Conservation (phyloP, 331 rosid species). For the Ulmus americana region DNA sequence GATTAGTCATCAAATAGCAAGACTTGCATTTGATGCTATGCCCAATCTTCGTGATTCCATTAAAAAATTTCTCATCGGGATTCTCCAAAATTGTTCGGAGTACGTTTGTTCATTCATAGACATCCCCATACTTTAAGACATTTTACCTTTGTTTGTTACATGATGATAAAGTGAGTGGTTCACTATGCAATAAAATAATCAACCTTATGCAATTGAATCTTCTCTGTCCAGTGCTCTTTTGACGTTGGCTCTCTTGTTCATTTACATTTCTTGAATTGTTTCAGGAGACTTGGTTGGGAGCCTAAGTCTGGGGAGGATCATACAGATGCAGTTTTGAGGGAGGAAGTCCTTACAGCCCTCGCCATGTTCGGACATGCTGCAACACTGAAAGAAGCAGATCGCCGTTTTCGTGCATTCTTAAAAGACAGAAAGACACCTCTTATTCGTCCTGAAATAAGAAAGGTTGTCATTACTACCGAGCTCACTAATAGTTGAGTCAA, state of each 20-base stretch:
- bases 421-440: constrained; percentile 69
- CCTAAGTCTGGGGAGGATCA: constrained; percentile 75
- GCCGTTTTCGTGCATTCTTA: constrained; percentile 63
- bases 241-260: too few species aligned
- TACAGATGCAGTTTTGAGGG: constrained; percentile 88
- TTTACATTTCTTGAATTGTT: constrained; percentile 10
- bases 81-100: constrained; percentile 39
- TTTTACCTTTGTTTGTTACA: not conserved
- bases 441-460: constrained; percentile 85
- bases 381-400: constrained; percentile 71
- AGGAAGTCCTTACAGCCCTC: constrained; percentile 79
- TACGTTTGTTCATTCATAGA: constrained; percentile 19
- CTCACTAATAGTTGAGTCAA: not conserved
- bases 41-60: constrained; percentile 32
- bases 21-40: constrained; percentile 41
- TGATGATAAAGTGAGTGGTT: too few species aligned
- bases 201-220: too few species aligned
- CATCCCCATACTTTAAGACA: not conserved
- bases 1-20: constrained; percentile 27
- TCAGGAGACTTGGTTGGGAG: constrained; percentile 95
- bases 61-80: constrained; percentile 26
- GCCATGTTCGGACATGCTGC: constrained; percentile 63
- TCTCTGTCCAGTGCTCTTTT: too few species aligned
- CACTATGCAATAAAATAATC: too few species aligned
- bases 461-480: constrained; percentile 38